A percentile compares a stretch with the other conserved stretches of the same genome.
Evolutionary conservation across 805 yeast genomes (phyloP).

Genomic region (Cyberlindnera euphorbiae): DNA sequence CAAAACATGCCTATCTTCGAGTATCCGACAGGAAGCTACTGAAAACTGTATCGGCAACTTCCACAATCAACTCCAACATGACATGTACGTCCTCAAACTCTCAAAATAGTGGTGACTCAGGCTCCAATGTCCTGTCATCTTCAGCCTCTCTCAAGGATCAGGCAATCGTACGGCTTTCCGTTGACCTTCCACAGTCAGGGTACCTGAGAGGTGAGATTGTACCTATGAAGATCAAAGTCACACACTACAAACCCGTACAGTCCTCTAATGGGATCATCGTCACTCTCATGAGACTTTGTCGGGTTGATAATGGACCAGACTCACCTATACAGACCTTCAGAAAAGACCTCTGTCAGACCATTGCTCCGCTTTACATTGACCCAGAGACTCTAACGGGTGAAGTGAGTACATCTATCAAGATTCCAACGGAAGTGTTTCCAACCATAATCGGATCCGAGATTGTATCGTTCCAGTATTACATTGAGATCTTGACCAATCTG

Average conservation of each 20-base stretch:
- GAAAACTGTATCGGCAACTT: conserved; percentile 37
- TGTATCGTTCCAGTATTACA: conserved; percentile 77
- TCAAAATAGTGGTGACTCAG: conserved; percentile 20
- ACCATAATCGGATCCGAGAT: conserved; percentile 68
- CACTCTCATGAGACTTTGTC: conserved; percentile 75
- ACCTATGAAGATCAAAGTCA: conserved; percentile 61
- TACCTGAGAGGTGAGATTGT: conserved; percentile 74
- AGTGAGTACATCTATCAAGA: conserved; percentile 56
- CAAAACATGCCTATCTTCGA: conserved; percentile 59
- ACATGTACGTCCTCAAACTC: conserved; percentile 19
- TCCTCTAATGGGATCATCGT: conserved; percentile 70
- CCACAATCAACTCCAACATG: conserved; percentile 32
- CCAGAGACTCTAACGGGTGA: conserved; percentile 54
- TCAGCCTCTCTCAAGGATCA: conserved; percentile 8
- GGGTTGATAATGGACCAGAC: conserved; percentile 59
- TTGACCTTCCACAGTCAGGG: conserved; percentile 57
- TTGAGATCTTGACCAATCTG: conserved; percentile 79
- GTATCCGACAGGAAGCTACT: conserved; percentile 40
- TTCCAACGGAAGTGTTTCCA: conserved; percentile 85
- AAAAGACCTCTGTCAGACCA: conserved; percentile 75
- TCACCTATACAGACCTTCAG: conserved; percentile 53
- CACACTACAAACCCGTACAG: conserved; percentile 67
- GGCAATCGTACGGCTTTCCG: conserved; percentile 33
- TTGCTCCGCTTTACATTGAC: conserved; percentile 76
- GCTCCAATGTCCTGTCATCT: conserved; percentile 4